Evolutionary conservation across 2,329 filamentous ascomycete species (phyloP).

Genomic region (Aspergillus sojae): DNA sequence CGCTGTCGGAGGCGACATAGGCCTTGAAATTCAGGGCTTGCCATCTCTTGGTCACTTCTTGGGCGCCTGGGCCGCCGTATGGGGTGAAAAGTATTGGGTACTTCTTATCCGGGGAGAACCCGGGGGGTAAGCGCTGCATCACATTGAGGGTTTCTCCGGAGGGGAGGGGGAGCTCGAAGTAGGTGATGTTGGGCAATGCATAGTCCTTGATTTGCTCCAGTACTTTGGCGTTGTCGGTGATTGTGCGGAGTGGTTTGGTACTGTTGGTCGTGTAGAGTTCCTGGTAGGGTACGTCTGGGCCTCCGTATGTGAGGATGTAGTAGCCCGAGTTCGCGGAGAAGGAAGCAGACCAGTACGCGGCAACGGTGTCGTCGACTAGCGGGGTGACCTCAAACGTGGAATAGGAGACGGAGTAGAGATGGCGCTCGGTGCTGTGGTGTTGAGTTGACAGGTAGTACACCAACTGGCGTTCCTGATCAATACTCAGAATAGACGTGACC

Average conservation of each 20-base stretch:
- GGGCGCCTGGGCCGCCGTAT: slow-evolving; percentile 68
- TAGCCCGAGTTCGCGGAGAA: slow-evolving; percentile 66
- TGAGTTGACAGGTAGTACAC: slow-evolving; percentile 69
- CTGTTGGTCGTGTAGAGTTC: slow-evolving; percentile 64
- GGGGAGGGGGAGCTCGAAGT: slow-evolving; percentile 64
- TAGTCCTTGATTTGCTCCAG: slow-evolving; percentile 60
- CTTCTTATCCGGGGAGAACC: slow-evolving; percentile 64
- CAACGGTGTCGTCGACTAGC: slow-evolving; percentile 62
- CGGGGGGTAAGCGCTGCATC: slow-evolving; percentile 65
- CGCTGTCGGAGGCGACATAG: slow-evolving; percentile 68
- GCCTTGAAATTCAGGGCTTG: slow-evolving; percentile 59
- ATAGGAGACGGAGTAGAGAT: slow-evolving; percentile 68
- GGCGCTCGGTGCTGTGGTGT: slow-evolving; percentile 67
- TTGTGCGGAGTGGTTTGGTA: slow-evolving; percentile 57
- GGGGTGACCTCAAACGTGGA: slow-evolving; percentile 55
- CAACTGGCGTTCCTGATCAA: slow-evolving; percentile 59
- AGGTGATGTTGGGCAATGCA: slow-evolving; percentile 65
- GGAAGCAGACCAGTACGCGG: slow-evolving; percentile 65
- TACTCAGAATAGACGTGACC: slow-evolving; percentile 60
- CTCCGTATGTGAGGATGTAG: slow-evolving; percentile 67
- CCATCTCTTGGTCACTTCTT: slow-evolving; percentile 63
- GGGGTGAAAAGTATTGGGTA: slow-evolving; percentile 70
- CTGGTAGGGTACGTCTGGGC: slow-evolving; percentile 70
- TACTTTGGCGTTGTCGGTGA: slow-evolving; percentile 63
- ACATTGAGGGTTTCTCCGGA: slow-evolving; percentile 65